Evolutionary conservation across 495 filamentous ascomycete genomes (phyloP).

Genomic region (Xylaria acuta): DNA sequence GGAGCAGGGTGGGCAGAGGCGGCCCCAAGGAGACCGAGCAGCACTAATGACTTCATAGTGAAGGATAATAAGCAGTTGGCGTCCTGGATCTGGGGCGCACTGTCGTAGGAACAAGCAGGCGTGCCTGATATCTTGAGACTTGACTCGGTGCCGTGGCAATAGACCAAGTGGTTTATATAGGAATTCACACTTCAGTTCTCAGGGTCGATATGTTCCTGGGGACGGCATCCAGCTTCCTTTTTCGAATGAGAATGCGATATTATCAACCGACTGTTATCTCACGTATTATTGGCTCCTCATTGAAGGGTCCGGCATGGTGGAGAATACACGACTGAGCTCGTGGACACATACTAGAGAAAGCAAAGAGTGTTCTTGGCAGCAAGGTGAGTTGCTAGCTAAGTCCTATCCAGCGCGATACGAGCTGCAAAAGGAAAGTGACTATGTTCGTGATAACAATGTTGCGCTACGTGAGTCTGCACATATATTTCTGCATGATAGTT

Average conservation of each 20-base stretch:
- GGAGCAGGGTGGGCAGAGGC: slow-evolving; percentile 35
- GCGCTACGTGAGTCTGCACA: slow-evolving; percentile 13
- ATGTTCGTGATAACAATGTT: slow-evolving; percentile 25
- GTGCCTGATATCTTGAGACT: slow-evolving; percentile 28
- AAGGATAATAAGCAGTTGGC: slow-evolving; percentile 25
- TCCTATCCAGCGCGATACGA: not conserved
- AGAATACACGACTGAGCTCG: slow-evolving; percentile 16
- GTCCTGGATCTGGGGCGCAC: slow-evolving; percentile 1
- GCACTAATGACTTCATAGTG: slow-evolving; percentile 41
- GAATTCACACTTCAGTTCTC: slow-evolving; percentile 1
- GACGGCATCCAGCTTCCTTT: slow-evolving; percentile 36
- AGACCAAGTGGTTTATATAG: slow-evolving; percentile 33
- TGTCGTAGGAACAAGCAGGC: slow-evolving; percentile 16
- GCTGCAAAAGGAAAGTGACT: slow-evolving; percentile 28
- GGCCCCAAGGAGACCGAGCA: slow-evolving; percentile 45
- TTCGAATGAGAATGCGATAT: slow-evolving; percentile 34
- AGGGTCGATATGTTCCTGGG: not conserved
- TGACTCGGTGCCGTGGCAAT: slow-evolving; percentile 14
- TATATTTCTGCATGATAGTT: not conserved
- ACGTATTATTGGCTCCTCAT: slow-evolving; percentile 7
- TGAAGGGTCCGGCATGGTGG: slow-evolving; percentile 2
- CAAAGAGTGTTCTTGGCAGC: not conserved
- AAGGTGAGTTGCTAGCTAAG: not conserved
- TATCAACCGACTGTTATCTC: slow-evolving; percentile 8
- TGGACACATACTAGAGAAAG: slow-evolving; percentile 8